Percentiles rank a stretch among this genome's conserved stretches.
phyloP scores from a whole-genome alignment of 257 asterid genomes.

The Linderniella brevidens region DNA sequence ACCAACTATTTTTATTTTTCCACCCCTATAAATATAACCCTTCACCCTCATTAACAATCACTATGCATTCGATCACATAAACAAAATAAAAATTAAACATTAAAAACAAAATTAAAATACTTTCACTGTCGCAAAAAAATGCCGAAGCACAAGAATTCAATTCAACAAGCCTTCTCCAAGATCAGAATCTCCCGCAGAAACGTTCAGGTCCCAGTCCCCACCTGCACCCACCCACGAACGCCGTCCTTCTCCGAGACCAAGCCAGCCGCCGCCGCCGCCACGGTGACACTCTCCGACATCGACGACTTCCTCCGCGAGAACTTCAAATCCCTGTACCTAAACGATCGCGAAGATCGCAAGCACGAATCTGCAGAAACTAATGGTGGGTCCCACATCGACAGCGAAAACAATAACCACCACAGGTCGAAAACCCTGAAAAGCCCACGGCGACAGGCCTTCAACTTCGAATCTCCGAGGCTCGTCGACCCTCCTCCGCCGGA shows the following conservation, averaged over 20 bases:
- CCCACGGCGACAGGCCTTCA: not conserved
- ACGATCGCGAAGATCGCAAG: conserved; percentile 18
- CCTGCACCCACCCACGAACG: conserved; percentile 39
- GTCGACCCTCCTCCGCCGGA: conserved; percentile 21
- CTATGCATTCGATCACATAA: too few relatives aligned
- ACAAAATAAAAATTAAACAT: too few relatives aligned
- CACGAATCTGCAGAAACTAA: conserved; percentile 2
- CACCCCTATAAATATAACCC: too few relatives aligned
- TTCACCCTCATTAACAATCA: too few relatives aligned
- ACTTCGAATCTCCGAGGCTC: conserved; percentile 20
- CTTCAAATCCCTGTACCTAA: conserved; percentile 35
- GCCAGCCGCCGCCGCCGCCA: conserved; percentile 2
- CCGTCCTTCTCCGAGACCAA: conserved; percentile 22
- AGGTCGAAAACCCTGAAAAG: too few relatives aligned
- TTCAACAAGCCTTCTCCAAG: conserved; percentile 35
- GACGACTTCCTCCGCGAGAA: conserved; percentile 53
- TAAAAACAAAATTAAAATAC: too few relatives aligned
- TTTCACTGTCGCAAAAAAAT: conserved; percentile 13
- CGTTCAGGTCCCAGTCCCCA: conserved; percentile 13
- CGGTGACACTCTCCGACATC: conserved; percentile 29
- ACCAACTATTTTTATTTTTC: too few relatives aligned
- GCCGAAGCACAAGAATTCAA: conserved; percentile 40
- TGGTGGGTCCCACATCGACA: conserved; percentile 2
- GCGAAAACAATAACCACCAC: not conserved
- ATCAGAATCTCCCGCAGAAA: conserved; percentile 24